Evolutionary conservation across 495 filamentous ascomycete species (phyloP), one percentile per base, ranked within the genome.

Genomic region (Penicillium bialowiezense): DNA sequence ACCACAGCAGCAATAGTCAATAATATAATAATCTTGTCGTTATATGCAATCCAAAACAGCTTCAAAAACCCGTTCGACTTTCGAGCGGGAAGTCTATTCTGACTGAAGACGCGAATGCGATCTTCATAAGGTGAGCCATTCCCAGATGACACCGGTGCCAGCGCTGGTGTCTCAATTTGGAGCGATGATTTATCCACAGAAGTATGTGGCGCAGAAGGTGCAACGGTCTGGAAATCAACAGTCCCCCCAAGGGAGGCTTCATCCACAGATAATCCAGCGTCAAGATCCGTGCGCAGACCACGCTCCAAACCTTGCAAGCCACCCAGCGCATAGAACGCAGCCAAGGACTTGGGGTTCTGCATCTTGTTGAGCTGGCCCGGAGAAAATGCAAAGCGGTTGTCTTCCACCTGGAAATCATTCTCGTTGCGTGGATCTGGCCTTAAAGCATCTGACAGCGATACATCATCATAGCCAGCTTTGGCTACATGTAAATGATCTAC

Each of bases 1-100:
- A 90, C 72, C 26, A 88, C 64, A 8, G 86, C 88, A n/a, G 87
- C 88, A 28, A 79, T 73, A 10, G 85, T 87, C 42, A 90, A 70
- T 14, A 90, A 68, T 14, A 92, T 86, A 43, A 95, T 73, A 17
- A 95, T 87, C 51, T 89, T 89, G 69, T 95, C 89, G 58, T 92
- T 89, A 62, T 90, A 91, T 7, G 88, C 89, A 59, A 86, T 84
- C 89, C 89, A 95, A 61, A 91, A 84, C 28, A 92, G 55, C 56
- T 84, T 77, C 51, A 86, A 74, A 44, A 95, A 77, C 35, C 72
- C 82, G 48, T 89, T 86, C 23, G 85, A 80, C 57, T 91, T 87
- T 62, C 88, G 86, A 45, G 75, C 79, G 0, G 89, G 89, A 17
- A 95, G 62, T 42, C 81, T 67, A 56, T 95, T 95, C 62, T 89